Evolutionary conservation across 2,329 filamentous ascomycete species (phyloP), one percentile per base, ranked within the genome.

Genomic region (Byssoonygena ceratinophila): DNA sequence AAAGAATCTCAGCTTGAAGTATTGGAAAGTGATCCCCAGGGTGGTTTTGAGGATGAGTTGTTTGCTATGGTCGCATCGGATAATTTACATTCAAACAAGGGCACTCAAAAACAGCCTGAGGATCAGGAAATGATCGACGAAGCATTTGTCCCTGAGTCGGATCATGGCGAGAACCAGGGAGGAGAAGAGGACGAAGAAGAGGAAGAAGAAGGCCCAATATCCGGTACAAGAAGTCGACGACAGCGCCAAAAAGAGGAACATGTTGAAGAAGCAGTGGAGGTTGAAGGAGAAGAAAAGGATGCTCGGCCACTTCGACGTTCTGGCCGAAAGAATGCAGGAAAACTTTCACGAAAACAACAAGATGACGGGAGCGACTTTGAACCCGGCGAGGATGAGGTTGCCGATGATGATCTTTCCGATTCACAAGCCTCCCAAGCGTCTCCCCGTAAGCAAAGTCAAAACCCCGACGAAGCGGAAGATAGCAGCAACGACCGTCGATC

Each of bases 311-410:
- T 64, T 27, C 66, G 66, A 54, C 70, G 68, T 39, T 70, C 68
- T 43, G 64, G 65, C 53, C 67, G 65, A 45, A 71, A 70, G 54
- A 70, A 65, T 57, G 66, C 64, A 34, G 64, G 62, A 52, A 68
- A 62, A 61, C 72, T 59, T 60, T 71, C 68, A 29, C 71, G 74
- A 47, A 69, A 77, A 64, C 59, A 58, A 49, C 55, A 66, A 47
- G 75, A 80, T 46, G 78, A 81, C 48, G 80, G 76, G 59, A 82
- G 79, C 59, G 80, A 83, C 59, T 83, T 83, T 57, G 79, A 82
- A 59, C 80, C 80, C 4, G 75, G 74, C 37, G 54, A 56, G 46
- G 75, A 74, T 44, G 78, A 76, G 12, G 66, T 62, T 1, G 63
- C 68, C 22, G 76, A 75, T n/a, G 75, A 75, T 20, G 72, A 79